Conservation (phyloP, 2,329 filamentous ascomycete genomes). For the Fusarium sp. region DNA sequence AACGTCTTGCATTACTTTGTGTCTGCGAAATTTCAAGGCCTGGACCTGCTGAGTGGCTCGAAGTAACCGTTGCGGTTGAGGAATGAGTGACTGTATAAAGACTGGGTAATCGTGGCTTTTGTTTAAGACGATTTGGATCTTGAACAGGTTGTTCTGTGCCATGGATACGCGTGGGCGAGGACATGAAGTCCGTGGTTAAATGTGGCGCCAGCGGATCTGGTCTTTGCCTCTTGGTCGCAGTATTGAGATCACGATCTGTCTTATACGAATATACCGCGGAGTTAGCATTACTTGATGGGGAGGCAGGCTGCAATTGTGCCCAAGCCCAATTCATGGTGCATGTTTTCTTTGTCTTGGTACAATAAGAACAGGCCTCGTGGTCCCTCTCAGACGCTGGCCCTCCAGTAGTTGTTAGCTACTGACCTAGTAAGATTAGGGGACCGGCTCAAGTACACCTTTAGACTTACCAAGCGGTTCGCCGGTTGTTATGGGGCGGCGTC, state of each 20-base stretch:
- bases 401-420: background rate
- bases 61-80: background rate
- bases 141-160: background rate
- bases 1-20: background rate
- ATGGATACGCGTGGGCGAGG: background rate
- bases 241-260: background rate
- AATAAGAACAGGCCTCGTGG: conserved; percentile 49
- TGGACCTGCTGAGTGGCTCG: background rate
- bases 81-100: background rate
- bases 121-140: background rate
- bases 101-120: background rate
- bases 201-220: background rate
- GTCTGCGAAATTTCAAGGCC: conserved; percentile 12
- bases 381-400: conserved; percentile 9
- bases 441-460: background rate
- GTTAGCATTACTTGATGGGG: conserved; percentile 23
- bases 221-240: conserved; percentile 27
- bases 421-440: background rate
- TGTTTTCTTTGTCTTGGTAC: conserved; percentile 50
- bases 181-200: background rate
- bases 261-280: conserved; percentile 1
- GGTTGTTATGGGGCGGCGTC: conserved; percentile 4
- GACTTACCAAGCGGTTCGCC: conserved; percentile 35
- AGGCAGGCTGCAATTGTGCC: conserved; percentile 31
- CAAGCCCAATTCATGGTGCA: conserved; percentile 50